phyloP scores from a whole-genome alignment of 768 basidiomycete species.

The Boletus rubescentipes region DNA sequence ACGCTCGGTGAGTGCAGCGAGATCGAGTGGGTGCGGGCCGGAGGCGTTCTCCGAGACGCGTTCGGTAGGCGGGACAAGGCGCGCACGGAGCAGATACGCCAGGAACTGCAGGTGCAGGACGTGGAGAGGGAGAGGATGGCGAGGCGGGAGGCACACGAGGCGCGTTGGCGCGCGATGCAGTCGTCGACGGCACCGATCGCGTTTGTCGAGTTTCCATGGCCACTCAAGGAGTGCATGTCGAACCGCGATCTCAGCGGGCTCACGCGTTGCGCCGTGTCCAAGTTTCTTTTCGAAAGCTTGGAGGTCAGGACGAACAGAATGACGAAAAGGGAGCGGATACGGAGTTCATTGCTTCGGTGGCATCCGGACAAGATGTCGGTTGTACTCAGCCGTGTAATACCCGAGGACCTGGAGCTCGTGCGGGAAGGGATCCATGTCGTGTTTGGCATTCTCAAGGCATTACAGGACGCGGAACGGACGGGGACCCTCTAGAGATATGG shows the following conservation, averaged over 20 bases:
- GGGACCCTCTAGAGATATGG: not conserved
- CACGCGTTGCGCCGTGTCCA: conserved; percentile 40
- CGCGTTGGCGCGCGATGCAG: conserved; percentile 45
- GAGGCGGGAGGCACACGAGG: conserved; percentile 56
- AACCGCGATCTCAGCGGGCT: conserved; percentile 32
- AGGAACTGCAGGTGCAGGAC: conserved; percentile 46
- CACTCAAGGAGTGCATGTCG: conserved; percentile 32
- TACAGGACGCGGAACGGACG: conserved; percentile 35
- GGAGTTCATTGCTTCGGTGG: conserved; percentile 63
- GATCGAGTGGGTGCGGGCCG: conserved; percentile 59
- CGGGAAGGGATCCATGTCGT: conserved; percentile 48
- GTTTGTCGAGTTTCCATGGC: conserved; percentile 68
- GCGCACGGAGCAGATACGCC: conserved; percentile 49
- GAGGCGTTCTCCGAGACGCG: conserved; percentile 53
- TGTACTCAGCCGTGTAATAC: conserved; percentile 42
- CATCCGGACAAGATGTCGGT: conserved; percentile 63
- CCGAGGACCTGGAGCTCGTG: conserved; percentile 46
- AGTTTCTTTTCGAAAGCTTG: conserved; percentile 51
- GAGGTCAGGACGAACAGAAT: conserved; percentile 40
- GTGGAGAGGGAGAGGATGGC: conserved; percentile 38
- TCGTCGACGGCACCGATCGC: conserved; percentile 29
- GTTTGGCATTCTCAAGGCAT: conserved; percentile 33
- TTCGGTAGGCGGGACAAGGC: conserved; percentile 47
- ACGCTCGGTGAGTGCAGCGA: conserved; percentile 49
- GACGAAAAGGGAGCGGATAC: conserved; percentile 52